A percentile compares a stretch with the other conserved stretches of the same genome.
phyloP scores from a whole-genome alignment of 2,329 filamentous ascomycete genomes.

The Stagonosporopsis tanaceti region DNA sequence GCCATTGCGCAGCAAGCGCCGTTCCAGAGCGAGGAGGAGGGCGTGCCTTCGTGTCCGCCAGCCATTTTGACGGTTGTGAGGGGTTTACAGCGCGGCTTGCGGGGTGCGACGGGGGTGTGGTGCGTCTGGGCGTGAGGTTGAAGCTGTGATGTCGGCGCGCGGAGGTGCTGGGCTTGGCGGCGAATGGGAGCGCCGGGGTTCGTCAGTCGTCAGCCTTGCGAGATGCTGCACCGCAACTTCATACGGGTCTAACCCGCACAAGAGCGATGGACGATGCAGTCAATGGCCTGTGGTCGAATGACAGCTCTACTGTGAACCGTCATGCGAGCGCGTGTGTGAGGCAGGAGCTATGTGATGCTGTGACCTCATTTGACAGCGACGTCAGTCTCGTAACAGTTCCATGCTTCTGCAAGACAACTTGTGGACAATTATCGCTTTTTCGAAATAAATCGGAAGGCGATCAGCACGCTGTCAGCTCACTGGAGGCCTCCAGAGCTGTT shows the following conservation, averaged over 20 bases:
- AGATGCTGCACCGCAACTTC: background rate
- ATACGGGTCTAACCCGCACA: background rate
- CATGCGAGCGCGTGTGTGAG: background rate
- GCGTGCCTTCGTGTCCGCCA: conserved; percentile 36
- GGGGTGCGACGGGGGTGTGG: conserved; percentile 25
- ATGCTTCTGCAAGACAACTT: background rate
- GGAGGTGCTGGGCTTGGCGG: conserved; percentile 31
- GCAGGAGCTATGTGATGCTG: background rate
- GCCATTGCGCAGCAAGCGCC: conserved; percentile 1
- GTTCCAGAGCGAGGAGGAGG: background rate
- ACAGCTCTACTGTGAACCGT: background rate
- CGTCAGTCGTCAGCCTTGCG: conserved; percentile 11
- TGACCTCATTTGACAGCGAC: background rate
- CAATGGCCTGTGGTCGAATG: background rate
- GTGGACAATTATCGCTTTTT: background rate
- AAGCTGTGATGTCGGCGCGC: conserved; percentile 30
- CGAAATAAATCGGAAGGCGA: background rate
- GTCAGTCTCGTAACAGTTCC: background rate
- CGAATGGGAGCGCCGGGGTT: background rate
- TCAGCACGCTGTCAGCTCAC: background rate
- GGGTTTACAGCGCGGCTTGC: conserved; percentile 21
- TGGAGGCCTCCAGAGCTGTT: background rate
- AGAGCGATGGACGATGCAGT: background rate
- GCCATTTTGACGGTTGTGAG: conserved; percentile 37
- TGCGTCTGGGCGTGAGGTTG: conserved; percentile 22